Base-by-base conservation (phyloP, 2,329 filamentous ascomycete species). In the Colletotrichum sp. region DNA sequence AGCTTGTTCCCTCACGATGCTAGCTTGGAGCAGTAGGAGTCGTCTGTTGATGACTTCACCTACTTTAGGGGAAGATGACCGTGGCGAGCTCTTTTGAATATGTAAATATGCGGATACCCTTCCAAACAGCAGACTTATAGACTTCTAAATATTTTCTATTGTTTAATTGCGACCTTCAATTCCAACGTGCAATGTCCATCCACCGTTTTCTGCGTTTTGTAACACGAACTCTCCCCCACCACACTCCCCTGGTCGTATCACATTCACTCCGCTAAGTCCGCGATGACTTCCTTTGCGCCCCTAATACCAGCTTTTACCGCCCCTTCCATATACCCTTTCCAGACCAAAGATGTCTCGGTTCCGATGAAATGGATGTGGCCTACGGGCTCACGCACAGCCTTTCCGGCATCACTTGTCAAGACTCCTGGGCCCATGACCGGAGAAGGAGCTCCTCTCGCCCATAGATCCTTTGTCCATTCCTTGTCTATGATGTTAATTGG, bases 1-100 rank as follows among this genome's bases (percentile, higher is more conserved):
- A 74, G 70, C 64, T 60, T 76, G 70, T n/a, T 44, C 16, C 26
- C 65, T 18, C 74, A 76, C 57, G 64, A 65, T 15, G 44, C 18
- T 32, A 32, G 26, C 21, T 52, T 24, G 2, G 74, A 76, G 32
- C 8, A 32, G 28, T 13, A 36, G 12, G 52, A 13, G 7, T 64
- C 10, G 34, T 21, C 9, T 9, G 8, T 9, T 9, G 52, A 8
- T 6, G 16, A n/a, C 3, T 36, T 7, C n/a, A 36, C 18, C 7
- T n/a, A 34, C 32, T 34, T 34, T 34, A 15, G 34, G 62, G 9
- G 24, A 6, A 18, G 34, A 24, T 64, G 34, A 15, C 13, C 28
- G 34, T 10, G 36, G 8, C 8, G 18, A 26, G n/a, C 39, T 62
- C 28, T 52, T n/a, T 60, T 16, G 57, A 60, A 28, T 12, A 24